phyloP scores from a whole-genome alignment of 2,329 filamentous ascomycete genomes.

The Microdochium bolleyi region DNA sequence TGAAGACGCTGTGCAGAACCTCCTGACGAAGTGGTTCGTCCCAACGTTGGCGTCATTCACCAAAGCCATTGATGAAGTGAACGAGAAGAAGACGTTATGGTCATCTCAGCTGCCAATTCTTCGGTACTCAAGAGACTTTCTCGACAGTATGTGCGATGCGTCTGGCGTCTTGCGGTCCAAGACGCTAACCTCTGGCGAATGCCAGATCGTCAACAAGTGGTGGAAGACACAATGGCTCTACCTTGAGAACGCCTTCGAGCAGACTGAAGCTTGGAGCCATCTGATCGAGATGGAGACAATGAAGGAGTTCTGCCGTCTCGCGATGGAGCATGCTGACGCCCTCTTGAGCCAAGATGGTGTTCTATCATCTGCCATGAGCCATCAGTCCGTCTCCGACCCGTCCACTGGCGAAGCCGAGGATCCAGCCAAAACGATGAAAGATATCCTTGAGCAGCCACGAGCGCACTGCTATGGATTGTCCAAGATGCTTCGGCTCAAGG shows the following conservation, averaged over 20 bases:
- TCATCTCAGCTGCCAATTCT: conserved; percentile 49
- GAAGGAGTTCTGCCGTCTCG: conserved; percentile 89
- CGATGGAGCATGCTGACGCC: conserved; percentile 86
- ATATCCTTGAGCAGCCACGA: conserved; percentile 57
- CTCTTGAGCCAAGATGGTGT: conserved; percentile 81
- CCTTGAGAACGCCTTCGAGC: conserved; percentile 71
- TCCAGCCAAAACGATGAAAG: conserved; percentile 24
- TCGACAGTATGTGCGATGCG: conserved; percentile 48
- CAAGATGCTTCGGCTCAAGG: conserved; percentile 84
- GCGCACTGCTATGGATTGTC: conserved; percentile 61
- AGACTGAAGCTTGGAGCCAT: conserved; percentile 77
- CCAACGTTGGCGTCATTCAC: conserved; percentile 36
- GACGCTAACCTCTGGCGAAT: conserved; percentile 51
- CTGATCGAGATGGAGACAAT: conserved; percentile 68
- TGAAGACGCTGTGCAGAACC: conserved; percentile 37
- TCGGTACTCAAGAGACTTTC: conserved; percentile 48
- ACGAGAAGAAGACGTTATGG: conserved; percentile 37
- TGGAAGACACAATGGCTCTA: conserved; percentile 83
- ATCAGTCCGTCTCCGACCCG: conserved; percentile 17
- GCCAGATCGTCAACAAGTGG: conserved; percentile 61
- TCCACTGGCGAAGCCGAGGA: conserved; percentile 23
- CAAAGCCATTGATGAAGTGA: conserved; percentile 32
- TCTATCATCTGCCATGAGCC: conserved; percentile 61
- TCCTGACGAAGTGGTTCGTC: conserved; percentile 36
- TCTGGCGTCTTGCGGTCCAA: conserved; percentile 47